Evolutionary conservation across 1,284 basidiomycete genomes (phyloP).

Genomic region (Rhodotorula sp.): DNA sequence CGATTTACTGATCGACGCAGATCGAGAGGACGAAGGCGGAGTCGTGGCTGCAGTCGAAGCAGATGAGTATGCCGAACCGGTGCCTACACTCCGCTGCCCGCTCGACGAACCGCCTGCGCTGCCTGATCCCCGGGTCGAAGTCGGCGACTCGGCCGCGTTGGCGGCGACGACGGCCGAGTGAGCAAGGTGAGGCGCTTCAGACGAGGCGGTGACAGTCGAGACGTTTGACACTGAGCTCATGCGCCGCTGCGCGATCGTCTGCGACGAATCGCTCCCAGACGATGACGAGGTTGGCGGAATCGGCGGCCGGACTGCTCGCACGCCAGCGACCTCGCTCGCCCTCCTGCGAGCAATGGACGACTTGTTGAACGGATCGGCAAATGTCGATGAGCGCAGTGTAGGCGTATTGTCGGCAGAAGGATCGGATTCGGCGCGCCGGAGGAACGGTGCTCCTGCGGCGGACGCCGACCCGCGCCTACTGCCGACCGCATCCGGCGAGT

Average conservation of each 20-base stretch:
- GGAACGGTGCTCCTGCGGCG: neutral
- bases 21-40: neutral
- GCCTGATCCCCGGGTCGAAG: neutral
- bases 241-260: neutral
- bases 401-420: conserved; percentile 18
- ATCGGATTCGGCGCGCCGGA: conserved; percentile 19
- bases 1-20: neutral
- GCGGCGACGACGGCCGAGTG: neutral
- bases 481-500: neutral
- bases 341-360: conserved; percentile 6
- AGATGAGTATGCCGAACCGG: neutral
- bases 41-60: neutral
- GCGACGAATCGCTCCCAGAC: neutral
- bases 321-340: neutral
- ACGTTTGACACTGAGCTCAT: neutral
- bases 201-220: conserved; percentile 2
- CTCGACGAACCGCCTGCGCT: neutral
- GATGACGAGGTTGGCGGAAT: neutral
- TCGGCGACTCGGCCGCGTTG: neutral
- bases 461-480: neutral
- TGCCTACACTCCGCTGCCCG: too few species aligned
- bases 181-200: neutral
- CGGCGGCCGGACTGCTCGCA: neutral
- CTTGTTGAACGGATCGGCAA: conserved; percentile 15
- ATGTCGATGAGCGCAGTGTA: conserved; percentile 14